These are phyloP conservation scores for Backusella circina DNA, from an alignment of 192 early-diverging fungal species.

Conservation along the genomic window DNA sequence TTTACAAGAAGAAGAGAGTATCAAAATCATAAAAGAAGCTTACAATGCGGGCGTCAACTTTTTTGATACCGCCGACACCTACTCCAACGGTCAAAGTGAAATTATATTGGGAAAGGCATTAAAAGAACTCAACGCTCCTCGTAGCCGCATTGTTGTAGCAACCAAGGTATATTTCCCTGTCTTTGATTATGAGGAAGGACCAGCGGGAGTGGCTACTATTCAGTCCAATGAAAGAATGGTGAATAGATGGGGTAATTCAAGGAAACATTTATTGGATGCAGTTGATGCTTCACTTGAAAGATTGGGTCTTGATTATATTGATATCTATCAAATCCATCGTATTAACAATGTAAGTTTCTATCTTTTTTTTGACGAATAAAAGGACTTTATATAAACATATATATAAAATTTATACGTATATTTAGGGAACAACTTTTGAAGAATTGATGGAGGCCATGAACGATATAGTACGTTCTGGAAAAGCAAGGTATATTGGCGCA, in stretches of 20 bases:
- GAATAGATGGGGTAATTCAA: constrained; percentile 23
- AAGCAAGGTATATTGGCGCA: constrained; percentile 40
- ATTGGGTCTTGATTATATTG: constrained; percentile 41
- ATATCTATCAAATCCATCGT: constrained; percentile 50
- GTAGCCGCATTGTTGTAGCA: constrained; percentile 25
- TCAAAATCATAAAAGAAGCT: constrained; percentile 36
- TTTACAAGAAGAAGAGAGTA: constrained; percentile 35
- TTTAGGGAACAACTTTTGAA: constrained; percentile 40
- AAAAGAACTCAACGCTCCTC: constrained; percentile 32
- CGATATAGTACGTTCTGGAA: constrained; percentile 38
- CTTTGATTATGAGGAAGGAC: constrained; percentile 21
- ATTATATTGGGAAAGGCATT: constrained; percentile 29
- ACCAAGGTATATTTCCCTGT: constrained; percentile 34
- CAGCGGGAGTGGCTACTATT: neutral
- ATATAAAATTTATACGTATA: too few relatives aligned
- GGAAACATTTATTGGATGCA: constrained; percentile 29
- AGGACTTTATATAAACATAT: neutral
- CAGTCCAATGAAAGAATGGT: neutral
- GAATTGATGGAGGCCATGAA: constrained; percentile 36
- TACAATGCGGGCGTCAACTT: constrained; percentile 34
- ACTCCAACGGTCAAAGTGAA: constrained; percentile 33
- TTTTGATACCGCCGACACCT: constrained; percentile 19
- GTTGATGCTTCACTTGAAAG: constrained; percentile 29
- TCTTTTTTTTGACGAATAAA: neutral
- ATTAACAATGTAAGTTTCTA: constrained; percentile 7